Percentiles rank a stretch among this genome's conserved stretches.
These are phyloP conservation scores for Bryoglossum gracile DNA, from an alignment of 495 filamentous ascomycete species.

Conservation along the genomic window DNA sequence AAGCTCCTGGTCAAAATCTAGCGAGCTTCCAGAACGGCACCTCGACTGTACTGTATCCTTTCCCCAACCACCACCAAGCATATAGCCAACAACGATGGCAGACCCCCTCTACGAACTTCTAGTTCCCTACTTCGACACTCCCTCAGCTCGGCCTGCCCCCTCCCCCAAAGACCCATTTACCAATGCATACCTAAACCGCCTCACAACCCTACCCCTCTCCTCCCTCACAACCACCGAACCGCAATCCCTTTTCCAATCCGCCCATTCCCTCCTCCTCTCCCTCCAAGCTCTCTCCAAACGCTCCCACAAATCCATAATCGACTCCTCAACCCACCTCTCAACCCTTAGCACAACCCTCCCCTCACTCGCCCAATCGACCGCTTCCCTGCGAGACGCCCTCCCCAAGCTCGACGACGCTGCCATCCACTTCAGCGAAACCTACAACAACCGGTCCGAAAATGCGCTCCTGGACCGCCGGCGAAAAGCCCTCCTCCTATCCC, in stretches of 20 bases:
- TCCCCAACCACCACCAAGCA: not conserved
- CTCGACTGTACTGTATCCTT: not conserved
- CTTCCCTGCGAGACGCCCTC: slow-evolving; percentile 59
- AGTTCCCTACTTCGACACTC: slow-evolving; percentile 48
- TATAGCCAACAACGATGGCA: slow-evolving; percentile 40
- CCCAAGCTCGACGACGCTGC: slow-evolving; percentile 75
- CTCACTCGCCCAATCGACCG: slow-evolving; percentile 53
- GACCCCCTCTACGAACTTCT: slow-evolving; percentile 71
- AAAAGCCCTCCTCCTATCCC: slow-evolving; percentile 74
- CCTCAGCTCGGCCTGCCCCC: slow-evolving; percentile 28
- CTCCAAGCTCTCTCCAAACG: slow-evolving; percentile 85
- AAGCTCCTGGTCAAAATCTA: not conserved
- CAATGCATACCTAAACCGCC: slow-evolving; percentile 62
- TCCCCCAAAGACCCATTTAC: slow-evolving; percentile 43
- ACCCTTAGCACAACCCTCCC: slow-evolving; percentile 62
- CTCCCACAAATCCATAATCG: slow-evolving; percentile 82
- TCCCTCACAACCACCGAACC: slow-evolving; percentile 69
- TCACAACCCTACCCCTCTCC: slow-evolving; percentile 71
- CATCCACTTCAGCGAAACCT: slow-evolving; percentile 73
- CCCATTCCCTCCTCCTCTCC: slow-evolving; percentile 76
- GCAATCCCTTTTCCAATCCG: slow-evolving; percentile 69
- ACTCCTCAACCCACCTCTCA: slow-evolving; percentile 68
- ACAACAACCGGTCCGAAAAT: slow-evolving; percentile 68
- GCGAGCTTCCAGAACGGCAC: not conserved
- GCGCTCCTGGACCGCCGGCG: slow-evolving; percentile 66